These are phyloP conservation scores for Nannochloris sp. DNA, from an alignment of 139 green algal genomes.

Conservation along the genomic window DNA sequence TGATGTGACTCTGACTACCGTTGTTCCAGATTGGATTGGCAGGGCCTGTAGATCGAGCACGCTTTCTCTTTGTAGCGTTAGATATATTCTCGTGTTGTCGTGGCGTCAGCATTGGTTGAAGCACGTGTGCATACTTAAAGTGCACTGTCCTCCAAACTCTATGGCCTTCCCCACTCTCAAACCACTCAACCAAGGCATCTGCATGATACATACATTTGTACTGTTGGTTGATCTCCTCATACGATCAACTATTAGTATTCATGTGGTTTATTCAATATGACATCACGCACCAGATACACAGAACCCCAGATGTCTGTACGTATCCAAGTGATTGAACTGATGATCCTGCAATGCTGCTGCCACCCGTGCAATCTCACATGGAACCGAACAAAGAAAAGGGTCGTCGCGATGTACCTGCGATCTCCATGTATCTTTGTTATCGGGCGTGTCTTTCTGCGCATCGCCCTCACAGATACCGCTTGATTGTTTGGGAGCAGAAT, in stretches of 20 bases:
- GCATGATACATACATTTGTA: not conserved
- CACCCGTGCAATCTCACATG: not conserved
- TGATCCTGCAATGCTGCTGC: slow-evolving; percentile 1
- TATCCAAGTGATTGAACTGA: slow-evolving; percentile 2
- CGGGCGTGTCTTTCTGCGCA: too few relatives aligned
- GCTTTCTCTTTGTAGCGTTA: slow-evolving; percentile 3
- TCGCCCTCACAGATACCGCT: too few relatives aligned
- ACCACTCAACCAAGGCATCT: slow-evolving; percentile 2
- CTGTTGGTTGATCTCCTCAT: not conserved
- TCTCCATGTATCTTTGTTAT: not conserved
- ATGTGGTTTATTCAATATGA: slow-evolving; percentile 3
- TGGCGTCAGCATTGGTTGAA: slow-evolving; percentile 1
- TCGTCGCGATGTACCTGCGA: not conserved
- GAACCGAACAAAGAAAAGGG: slow-evolving; percentile 1
- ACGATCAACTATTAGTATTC: slow-evolving; percentile 1
- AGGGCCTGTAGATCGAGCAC: slow-evolving; percentile 1
- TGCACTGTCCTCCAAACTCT: not conserved
- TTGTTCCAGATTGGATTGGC: slow-evolving; percentile 1
- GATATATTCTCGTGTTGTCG: not conserved
- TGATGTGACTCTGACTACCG: slow-evolving; percentile 3
- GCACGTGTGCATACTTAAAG: slow-evolving; percentile 3
- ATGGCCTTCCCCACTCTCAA: not conserved
- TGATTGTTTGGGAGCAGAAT: slow-evolving; percentile 2
- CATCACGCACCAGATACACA: slow-evolving; percentile 2
- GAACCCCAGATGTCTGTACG: slow-evolving; percentile 2